Evolutionary conservation across 73 alveolate species (phyloP), one percentile per base, ranked within the genome.

Genomic region (Stentor roeselii): DNA sequence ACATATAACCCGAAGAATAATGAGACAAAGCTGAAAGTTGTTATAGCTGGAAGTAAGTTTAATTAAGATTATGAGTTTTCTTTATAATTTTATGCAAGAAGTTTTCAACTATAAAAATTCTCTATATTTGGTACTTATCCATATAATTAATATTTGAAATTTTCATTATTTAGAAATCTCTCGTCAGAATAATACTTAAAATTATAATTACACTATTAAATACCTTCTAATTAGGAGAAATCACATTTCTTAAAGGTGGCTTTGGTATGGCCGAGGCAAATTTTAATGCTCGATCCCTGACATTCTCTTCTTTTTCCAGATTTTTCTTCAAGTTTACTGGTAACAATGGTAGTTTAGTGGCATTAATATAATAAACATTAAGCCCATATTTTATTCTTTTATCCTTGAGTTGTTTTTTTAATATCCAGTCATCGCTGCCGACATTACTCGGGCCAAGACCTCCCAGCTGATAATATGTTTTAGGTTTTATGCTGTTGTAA

Each of bases 371-470:
- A 21, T 67, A 21, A 1, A 67, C 41, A 11, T 67, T n/a, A 27
- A 27, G 21, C 21, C 41, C 80, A 67, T 67, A 67, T 21, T 67
- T 32, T 40, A n/a, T 21, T 2, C 80, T 67, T 2, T 32, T 67
- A 34, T 34, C 41, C 37, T 67, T 21, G 42, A 67, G n/a, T 34
- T 67, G 42, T 67, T 67, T 87, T 0, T 82, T 84, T 75, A 82
- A 74, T 40, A 87, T 36, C 89, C 93, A 88, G 0, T 88, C 84
- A 11, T 88, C 91, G 3, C 86, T 42, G 41, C 93, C 93, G 21
- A 88, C 78, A 59, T 59, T 85, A 15, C 82, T 41, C 15, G 93
- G 90, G 3, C 93, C 93, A 14, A 88, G 82, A 0, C 93, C 90
- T 35, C 93, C 93, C 3, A 88, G 77, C 27, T 85, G 3, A 39